Percentiles rank a stretch among this genome's conserved stretches.
phyloP scores from a whole-genome alignment of 768 basidiomycete species.

The Termitomyces sp. region DNA sequence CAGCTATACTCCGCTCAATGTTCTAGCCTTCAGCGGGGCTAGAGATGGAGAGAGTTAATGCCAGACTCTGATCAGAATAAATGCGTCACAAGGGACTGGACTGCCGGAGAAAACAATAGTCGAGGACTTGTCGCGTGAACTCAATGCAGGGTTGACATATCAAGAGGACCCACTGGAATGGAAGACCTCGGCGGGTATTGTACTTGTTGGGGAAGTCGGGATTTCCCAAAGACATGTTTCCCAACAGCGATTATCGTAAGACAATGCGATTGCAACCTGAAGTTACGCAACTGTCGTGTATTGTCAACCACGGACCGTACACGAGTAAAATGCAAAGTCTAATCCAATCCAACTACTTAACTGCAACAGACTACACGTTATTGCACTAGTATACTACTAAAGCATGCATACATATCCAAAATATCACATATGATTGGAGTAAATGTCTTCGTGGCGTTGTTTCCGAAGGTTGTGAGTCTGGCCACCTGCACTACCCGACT shows the following conservation, averaged over 20 bases:
- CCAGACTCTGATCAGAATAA: constrained; percentile 3
- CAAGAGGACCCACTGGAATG: constrained; percentile 4
- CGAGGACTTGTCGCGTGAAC: background rate
- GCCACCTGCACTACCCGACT: constrained; percentile 7
- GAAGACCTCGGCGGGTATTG: constrained; percentile 4
- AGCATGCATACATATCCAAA: background rate
- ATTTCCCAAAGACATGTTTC: background rate
- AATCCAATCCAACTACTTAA: background rate
- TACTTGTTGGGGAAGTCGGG: background rate
- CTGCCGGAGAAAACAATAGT: constrained; percentile 6
- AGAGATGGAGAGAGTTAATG: constrained; percentile 1
- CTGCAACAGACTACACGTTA: background rate
- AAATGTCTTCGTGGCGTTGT: constrained; percentile 2
- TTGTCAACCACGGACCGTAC: background rate
- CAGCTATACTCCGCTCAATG: constrained; percentile 3
- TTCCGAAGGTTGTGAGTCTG: background rate
- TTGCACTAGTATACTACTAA: background rate
- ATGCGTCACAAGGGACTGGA: constrained; percentile 1
- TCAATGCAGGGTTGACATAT: constrained; percentile 6
- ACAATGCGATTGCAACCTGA: background rate
- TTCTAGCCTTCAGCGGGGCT: constrained; percentile 2
- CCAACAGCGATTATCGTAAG: background rate
- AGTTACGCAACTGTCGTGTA: background rate
- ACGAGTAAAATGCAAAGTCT: background rate
- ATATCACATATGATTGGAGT: constrained; percentile 2